Percentiles rank a stretch among this genome's conserved stretches.
phyloP scores from a whole-genome alignment of 1,284 basidiomycete species.

The Exobasidium rhododendri region DNA sequence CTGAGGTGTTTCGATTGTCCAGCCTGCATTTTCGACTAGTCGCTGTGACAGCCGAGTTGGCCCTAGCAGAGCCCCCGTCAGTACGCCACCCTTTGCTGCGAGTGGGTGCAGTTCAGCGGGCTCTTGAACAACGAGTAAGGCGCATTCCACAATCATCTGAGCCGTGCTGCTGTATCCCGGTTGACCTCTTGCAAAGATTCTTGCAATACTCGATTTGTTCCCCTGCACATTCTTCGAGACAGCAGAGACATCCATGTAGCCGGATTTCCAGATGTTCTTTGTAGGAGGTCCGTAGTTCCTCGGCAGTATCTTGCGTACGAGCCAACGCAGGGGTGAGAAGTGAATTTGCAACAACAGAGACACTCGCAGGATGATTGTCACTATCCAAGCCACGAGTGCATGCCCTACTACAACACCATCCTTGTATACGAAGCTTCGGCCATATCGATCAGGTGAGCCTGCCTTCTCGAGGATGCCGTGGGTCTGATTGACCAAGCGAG shows the following conservation, averaged over 20 bases:
- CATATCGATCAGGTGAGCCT: background rate
- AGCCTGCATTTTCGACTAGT: background rate
- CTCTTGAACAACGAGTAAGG: background rate
- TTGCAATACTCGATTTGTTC: background rate
- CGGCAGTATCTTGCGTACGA: conserved; percentile 3
- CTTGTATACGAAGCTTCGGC: conserved; percentile 6
- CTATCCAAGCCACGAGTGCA: background rate
- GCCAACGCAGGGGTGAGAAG: conserved; percentile 5
- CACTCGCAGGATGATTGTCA: background rate
- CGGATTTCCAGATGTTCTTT: background rate
- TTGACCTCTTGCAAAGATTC: background rate
- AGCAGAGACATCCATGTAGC: background rate
- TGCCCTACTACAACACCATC: conserved; percentile 1
- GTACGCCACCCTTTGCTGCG: conserved; percentile 5
- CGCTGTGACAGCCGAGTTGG: background rate
- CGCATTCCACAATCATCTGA: conserved; percentile 7
- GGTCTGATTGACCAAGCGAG: conserved; percentile 5
- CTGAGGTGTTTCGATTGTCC: background rate
- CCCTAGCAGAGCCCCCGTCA: background rate
- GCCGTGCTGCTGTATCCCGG: conserved; percentile 4
- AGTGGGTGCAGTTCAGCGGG: background rate
- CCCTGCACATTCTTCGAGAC: background rate
- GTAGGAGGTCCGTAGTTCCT: background rate
- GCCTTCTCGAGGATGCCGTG: background rate
- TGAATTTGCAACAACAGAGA: background rate